These are phyloP conservation scores for Colletotrichum chlorophyti DNA, from an alignment of 2,329 filamentous ascomycete species.

Conservation along the genomic window DNA sequence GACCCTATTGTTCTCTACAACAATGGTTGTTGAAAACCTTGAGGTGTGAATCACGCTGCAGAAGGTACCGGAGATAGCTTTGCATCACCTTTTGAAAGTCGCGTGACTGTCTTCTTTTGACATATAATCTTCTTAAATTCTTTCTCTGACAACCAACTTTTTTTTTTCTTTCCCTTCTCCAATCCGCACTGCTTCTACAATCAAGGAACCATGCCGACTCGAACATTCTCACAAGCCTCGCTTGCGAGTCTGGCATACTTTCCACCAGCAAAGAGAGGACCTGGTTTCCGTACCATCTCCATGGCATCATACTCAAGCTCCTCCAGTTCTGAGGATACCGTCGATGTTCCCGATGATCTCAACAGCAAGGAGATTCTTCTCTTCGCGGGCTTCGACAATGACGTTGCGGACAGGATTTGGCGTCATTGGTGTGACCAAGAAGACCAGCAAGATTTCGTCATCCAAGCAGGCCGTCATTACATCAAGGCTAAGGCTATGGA, in stretches of 20 bases:
- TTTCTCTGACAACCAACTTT: not conserved
- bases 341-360: not conserved
- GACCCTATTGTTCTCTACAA: not conserved
- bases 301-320: not conserved
- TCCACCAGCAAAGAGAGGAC: not conserved
- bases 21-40: not conserved
- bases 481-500: not conserved
- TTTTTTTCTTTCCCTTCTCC: not conserved
- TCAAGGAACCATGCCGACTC: not conserved
- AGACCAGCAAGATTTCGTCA: not conserved
- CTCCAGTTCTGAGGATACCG: not conserved
- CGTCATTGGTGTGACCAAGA: not conserved
- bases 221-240: not conserved
- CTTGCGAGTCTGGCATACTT: not conserved
- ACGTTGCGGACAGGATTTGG: not conserved
- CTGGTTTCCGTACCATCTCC: not conserved
- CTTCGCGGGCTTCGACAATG: not conserved
- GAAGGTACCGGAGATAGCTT: not conserved
- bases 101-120: not conserved
- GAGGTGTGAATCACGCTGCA: not conserved
- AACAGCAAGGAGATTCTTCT: not conserved
- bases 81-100: not conserved
- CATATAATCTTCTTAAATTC: not conserved
- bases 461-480: not conserved
- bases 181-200: not conserved